A percentile compares a stretch with the other conserved stretches of the same genome.
These are phyloP conservation scores for Mortierella hygrophila DNA, from an alignment of 192 early-diverging fungal species.

Conservation along the genomic window DNA sequence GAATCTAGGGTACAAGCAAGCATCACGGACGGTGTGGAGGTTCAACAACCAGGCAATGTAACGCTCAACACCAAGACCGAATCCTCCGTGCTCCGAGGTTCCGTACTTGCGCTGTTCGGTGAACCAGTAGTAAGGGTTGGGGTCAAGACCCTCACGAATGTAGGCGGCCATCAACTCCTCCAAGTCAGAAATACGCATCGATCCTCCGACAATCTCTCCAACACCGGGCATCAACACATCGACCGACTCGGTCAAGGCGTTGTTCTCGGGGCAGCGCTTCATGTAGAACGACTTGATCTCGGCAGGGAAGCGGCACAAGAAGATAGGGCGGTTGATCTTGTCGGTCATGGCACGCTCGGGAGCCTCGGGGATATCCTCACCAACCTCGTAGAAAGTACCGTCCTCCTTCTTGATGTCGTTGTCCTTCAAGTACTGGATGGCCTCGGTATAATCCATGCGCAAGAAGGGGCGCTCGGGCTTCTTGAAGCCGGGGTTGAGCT, in stretches of 20 bases:
- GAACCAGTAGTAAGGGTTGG: slow-evolving; percentile 98
- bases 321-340: slow-evolving; percentile 93
- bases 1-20: slow-evolving; percentile 88
- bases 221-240: slow-evolving; percentile 99
- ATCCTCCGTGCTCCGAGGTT: slow-evolving; percentile 95
- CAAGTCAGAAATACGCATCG: slow-evolving; percentile 95
- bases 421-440: slow-evolving; percentile 94
- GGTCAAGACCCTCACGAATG: slow-evolving; percentile 90
- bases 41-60: slow-evolving; percentile 97
- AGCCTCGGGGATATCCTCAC: slow-evolving; percentile 98
- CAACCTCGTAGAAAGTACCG: slow-evolving; percentile 92
- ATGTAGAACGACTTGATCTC: slow-evolving; percentile 99
- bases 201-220: slow-evolving; percentile 98
- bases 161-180: slow-evolving; percentile 85
- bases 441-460: slow-evolving; percentile 97
- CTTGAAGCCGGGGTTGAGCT: slow-evolving; percentile 94
- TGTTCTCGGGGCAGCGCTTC: slow-evolving; percentile 90
- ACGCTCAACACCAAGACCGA: slow-evolving; percentile 96
- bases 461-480: slow-evolving; percentile 88
- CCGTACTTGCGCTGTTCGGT: slow-evolving; percentile 99
- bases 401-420: slow-evolving; percentile 91
- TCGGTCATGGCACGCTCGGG: slow-evolving; percentile 99
- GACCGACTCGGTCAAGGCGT: slow-evolving; percentile 92
- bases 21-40: slow-evolving; percentile 90
- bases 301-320: slow-evolving; percentile 96